These are phyloP conservation scores for Theileria orientalis DNA, from an alignment of 169 alveolate species.

Conservation along the genomic window DNA sequence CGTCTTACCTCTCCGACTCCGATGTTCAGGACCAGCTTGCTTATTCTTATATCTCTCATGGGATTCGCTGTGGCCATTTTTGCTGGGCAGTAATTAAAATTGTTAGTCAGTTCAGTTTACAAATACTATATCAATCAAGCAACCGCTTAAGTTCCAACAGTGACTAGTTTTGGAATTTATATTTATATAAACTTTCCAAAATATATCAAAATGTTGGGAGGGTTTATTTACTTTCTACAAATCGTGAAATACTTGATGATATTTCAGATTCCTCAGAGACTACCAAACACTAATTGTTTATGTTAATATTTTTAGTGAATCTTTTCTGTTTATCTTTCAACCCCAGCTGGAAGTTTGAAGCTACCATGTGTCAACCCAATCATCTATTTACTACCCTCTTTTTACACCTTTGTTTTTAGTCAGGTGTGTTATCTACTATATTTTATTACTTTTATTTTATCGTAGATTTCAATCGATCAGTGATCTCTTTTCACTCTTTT, in stretches of 20 bases:
- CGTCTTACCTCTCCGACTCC: conserved; percentile 97
- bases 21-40: conserved; percentile 96
- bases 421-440: no score
- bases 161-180: no score
- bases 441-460: no score
- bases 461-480: no score
- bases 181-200: no score
- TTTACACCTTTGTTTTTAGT: neutral
- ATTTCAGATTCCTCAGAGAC: neutral
- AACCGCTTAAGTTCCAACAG: no score
- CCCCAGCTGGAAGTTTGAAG: conserved; percentile 17
- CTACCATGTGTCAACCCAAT: neutral
- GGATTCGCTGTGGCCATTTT: conserved; percentile 87
- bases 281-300: no score
- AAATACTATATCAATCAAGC: no score
- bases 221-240: no score
- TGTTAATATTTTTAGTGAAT: neutral
- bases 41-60: conserved; percentile 98
- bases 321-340: neutral
- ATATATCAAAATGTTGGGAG: no score
- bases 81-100: neutral
- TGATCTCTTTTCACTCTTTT: no score
- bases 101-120: no score
- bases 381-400: neutral
- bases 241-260: neutral